Base-by-base conservation (phyloP, 768 basidiomycete genomes). In the Tulasnella sp. region DNA sequence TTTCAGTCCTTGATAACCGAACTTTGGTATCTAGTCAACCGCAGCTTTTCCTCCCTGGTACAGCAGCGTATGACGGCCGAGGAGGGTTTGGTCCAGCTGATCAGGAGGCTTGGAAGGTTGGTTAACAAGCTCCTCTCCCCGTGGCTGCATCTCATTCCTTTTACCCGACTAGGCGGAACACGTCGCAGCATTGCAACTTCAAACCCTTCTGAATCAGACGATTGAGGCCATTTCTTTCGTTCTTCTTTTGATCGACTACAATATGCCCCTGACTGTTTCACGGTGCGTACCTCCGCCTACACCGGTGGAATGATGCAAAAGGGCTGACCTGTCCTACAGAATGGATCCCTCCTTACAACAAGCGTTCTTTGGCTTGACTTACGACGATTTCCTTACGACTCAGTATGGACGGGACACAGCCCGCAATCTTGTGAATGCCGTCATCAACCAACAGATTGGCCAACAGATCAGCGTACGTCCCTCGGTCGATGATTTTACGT, bases 391-490 rank as follows among this genome's bases (percentile, higher is more conserved):
- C 48, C 91, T 99, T 81, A 96, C 95, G 28, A 91, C 92, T 50
- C 91, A 93, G 84, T 90, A 92, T 83, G 98, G 98, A 54, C 91
- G 96, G 83, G 92, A 92, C n/a, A 91, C 93, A 34, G 97, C 98
- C 12, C 90, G 95, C 82, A 93, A 93, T 18, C 87, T 99, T 58
- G 97, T 99, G 16, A 99, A 97, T 82, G 93, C 97, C 44, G 91
- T 99, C 83, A 99, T 99, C 83, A 95, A 99, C 85, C 96, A 97
- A 84, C 98, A 99, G 85, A 99, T 99, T 83, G 95, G 95, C 31
- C 96, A 97, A 84, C 96, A 99, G 85, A 94, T 96, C 76, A 96
- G 95, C 82, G 96, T 97, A 85, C 83, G 94, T 85, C 20, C 31
- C 8, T 46, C 2, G 22, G 18, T 69, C 8, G 34, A 20, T 46